Base-by-base conservation (phyloP, 768 basidiomycete genomes). In the Pleurotus citrinopileatus region DNA sequence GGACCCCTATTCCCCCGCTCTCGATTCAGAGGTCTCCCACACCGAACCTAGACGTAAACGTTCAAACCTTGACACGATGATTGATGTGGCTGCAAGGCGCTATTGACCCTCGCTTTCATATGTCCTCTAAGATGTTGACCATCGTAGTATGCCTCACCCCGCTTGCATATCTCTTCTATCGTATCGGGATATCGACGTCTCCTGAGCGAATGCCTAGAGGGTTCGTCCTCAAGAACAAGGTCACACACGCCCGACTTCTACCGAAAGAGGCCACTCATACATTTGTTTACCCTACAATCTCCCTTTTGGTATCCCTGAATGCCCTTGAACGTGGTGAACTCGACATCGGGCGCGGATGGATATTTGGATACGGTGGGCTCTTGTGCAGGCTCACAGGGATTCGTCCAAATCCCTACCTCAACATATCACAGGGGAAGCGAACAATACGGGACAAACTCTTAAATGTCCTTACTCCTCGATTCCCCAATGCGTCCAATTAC, bases 221-320 rank as follows among this genome's bases (percentile, higher is more conserved):
- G 15, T 84, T 81, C 62, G 67, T 86, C 55, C 67, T 84, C 28
- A 67, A 73, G 50, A 82, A 79, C 62, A 66, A 69, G 22, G 78
- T 86, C 36, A 75, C 76, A 0, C 84, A 86, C 62, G 70, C 74
- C 2, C 74, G 84, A 13, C 66, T 76, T 22, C 67, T 83, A 3
- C 86, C 86, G 0, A 55, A 57, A 9, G 60, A 67, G 8, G 70
- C 83, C 2, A 57, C 67, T 15, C 81, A 87, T 62, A 67, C 77
- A 0, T 88, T 86, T 62, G 73, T 71, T n/a, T 89, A 87, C 62
- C 77, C 81, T 0, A 81, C 82, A 2, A 60, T 86, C 9, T 77
- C 76, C 38, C 56, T 86, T 3, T 71, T 84, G 13, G 65, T 86
- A n/a, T 80, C 84, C 6, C 63, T 89, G 15, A 68, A 77, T 54